Percentiles rank a stretch among this genome's conserved stretches.
These are phyloP conservation scores for Infundibulicybe gibba DNA, from an alignment of 768 basidiomycete genomes.

Conservation along the genomic window DNA sequence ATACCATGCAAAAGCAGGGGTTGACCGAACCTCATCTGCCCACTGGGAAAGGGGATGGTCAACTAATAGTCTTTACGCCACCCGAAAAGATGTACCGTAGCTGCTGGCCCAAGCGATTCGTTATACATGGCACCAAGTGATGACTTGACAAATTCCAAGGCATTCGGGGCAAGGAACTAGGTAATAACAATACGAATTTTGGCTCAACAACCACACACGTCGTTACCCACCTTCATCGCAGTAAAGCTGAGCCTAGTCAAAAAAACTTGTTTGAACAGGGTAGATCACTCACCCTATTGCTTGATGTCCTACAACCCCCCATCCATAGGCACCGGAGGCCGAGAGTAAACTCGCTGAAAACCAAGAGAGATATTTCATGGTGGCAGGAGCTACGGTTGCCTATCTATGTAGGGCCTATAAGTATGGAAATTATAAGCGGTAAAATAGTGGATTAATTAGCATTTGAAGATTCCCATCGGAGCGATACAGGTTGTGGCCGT, in stretches of 20 bases:
- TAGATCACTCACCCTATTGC: constrained; percentile 32
- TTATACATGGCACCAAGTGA: constrained; percentile 40
- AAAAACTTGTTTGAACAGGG: not conserved
- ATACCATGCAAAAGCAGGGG: constrained; percentile 35
- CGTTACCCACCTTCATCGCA: constrained; percentile 32
- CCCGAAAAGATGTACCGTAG: constrained; percentile 29
- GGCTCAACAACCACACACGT: too few relatives aligned
- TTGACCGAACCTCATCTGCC: constrained; percentile 46
- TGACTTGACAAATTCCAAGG: constrained; percentile 41
- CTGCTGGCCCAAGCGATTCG: constrained; percentile 44
- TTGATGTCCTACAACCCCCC: constrained; percentile 42
- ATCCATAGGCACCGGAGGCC: constrained; percentile 21
- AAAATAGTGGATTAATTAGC: too few relatives aligned
- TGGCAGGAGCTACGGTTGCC: not conserved
- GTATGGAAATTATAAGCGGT: too few relatives aligned
- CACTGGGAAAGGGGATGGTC: constrained; percentile 27
- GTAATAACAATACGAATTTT: too few relatives aligned
- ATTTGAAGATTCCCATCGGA: too few relatives aligned
- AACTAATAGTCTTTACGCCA: not conserved
- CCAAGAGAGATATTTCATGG: constrained; percentile 6
- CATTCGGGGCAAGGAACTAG: constrained; percentile 47
- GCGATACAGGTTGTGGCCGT: too few relatives aligned
- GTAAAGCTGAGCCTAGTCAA: constrained; percentile 24
- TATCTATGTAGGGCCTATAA: too few relatives aligned
- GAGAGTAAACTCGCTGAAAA: constrained; percentile 8